Evolutionary conservation across 1,284 basidiomycete genomes (phyloP).

Genomic region (Leccinum laetum): DNA sequence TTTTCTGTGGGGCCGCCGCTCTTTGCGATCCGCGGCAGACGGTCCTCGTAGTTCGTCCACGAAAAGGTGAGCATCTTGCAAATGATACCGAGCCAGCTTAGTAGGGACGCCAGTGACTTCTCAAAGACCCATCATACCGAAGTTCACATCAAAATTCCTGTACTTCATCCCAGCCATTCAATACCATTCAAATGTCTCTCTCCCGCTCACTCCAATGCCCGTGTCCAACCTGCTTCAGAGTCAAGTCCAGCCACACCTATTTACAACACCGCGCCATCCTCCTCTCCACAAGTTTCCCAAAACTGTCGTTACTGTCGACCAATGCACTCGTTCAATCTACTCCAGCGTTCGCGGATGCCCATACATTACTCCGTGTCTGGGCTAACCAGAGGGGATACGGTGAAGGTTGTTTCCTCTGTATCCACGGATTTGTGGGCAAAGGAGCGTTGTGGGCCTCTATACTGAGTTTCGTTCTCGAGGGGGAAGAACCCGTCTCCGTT

Average conservation of each 20-base stretch:
- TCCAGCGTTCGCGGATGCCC: slow-evolving; percentile 73
- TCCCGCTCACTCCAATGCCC: slow-evolving; percentile 76
- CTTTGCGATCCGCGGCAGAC: slow-evolving; percentile 69
- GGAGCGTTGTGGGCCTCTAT: slow-evolving; percentile 74
- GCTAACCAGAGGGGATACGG: slow-evolving; percentile 85
- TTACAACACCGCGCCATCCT: slow-evolving; percentile 80
- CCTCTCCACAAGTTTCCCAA: slow-evolving; percentile 57
- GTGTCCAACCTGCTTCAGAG: slow-evolving; percentile 33
- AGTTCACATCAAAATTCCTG: slow-evolving; percentile 71
- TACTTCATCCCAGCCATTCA: slow-evolving; percentile 55
- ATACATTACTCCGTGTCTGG: slow-evolving; percentile 87
- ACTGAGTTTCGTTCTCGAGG: slow-evolving; percentile 70
- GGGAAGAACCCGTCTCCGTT: slow-evolving; percentile 46
- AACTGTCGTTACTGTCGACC: slow-evolving; percentile 67
- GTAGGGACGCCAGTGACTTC: slow-evolving; percentile 59
- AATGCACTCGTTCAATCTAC: slow-evolving; percentile 65
- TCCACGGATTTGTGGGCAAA: slow-evolving; percentile 66
- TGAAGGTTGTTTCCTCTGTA: slow-evolving; percentile 49
- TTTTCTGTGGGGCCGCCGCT: slow-evolving; percentile 56
- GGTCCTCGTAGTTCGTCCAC: slow-evolving; percentile 61
- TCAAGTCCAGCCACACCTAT: slow-evolving; percentile 57
- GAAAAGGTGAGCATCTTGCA: slow-evolving; percentile 44
- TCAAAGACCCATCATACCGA: slow-evolving; percentile 62
- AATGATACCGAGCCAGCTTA: slow-evolving; percentile 26
- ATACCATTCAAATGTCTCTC: slow-evolving; percentile 71